Evolutionary conservation across 108 stramenopile species (phyloP), one percentile per base, ranked within the genome.

Genomic region (Bacterosira constricta): DNA sequence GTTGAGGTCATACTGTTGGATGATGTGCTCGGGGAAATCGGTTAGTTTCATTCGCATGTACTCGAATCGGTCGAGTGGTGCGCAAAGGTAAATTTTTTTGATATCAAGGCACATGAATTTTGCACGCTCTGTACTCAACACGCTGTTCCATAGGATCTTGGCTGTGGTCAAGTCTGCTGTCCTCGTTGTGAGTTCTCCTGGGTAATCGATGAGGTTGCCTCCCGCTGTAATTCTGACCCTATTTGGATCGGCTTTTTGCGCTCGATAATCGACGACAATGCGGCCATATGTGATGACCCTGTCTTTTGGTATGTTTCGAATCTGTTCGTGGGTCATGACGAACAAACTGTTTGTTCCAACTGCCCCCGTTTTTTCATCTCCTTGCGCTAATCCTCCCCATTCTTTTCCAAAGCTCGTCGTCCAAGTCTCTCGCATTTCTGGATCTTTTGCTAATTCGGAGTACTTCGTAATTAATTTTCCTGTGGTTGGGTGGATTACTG

Each of bases 121-220:
- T 21, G 82, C 82, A 1, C 23, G 32, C 4, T 35, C 38, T 4
- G 63, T 81, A 53, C 65, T 68, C 31, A 86, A 12, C 45, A 72
- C 60, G 35, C 78, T 82, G 64, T 86, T 86, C 74, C 83, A 32
- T n/a, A n/a, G n/a, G n/a, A n/a, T n/a, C n/a, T n/a, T n/a, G n/a
- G n/a, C n/a, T n/a, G n/a, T n/a, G n/a, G n/a, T n/a, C n/a, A n/a
- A n/a, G n/a, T n/a, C n/a, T n/a, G n/a, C n/a, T n/a, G n/a, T n/a
- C n/a, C n/a, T 12, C 83, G 77, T 31, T 70, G 35, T 15, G 73
- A 54, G 4, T 75, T 47, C 15, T 26, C 73, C 32, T n/a, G n/a
- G n/a, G n/a, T n/a, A n/a, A n/a, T n/a, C n/a, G n/a, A n/a, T n/a
- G n/a, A n/a, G n/a, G n/a, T n/a, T n/a, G n/a, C n/a, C n/a, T n/a